phyloP scores from a whole-genome alignment of 2,329 filamentous ascomycete species.

The Xylariaceae sp. region DNA sequence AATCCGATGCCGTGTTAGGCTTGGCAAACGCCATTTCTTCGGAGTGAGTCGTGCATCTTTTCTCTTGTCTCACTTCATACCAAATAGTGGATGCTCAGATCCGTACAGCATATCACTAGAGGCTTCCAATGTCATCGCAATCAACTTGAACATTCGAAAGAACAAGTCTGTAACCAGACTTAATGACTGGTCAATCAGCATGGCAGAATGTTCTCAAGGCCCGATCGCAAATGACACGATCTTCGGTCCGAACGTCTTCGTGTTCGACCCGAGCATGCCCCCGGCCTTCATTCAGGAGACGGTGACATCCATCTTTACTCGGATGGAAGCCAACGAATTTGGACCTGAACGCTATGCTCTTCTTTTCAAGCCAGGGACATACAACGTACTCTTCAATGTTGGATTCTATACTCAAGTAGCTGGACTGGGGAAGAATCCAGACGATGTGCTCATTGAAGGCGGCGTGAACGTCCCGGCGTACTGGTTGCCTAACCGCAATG shows the following conservation, averaged over 20 bases:
- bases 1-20: background rate
- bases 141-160: background rate
- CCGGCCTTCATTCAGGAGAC: slow-evolving; percentile 28
- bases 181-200: background rate
- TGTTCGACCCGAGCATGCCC: slow-evolving; percentile 32
- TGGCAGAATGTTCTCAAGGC: slow-evolving; percentile 3
- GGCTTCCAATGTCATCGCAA: background rate
- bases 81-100: background rate
- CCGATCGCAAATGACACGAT: slow-evolving; percentile 27
- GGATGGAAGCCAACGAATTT: slow-evolving; percentile 35
- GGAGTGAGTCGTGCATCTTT: background rate
- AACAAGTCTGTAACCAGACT: background rate
- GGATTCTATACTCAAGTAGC: slow-evolving; percentile 34
- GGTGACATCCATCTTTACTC: slow-evolving; percentile 27
- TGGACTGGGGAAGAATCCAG: slow-evolving; percentile 29
- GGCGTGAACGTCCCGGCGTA: slow-evolving; percentile 33
- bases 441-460: slow-evolving; percentile 32
- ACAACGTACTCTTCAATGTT: slow-evolving; percentile 32
- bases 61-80: background rate
- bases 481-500: slow-evolving; percentile 34
- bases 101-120: background rate
- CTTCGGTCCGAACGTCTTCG: slow-evolving; percentile 32
- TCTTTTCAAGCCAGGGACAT: slow-evolving; percentile 32
- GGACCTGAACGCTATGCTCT: slow-evolving; percentile 30
- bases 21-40: background rate